Evolutionary conservation across 2,329 filamentous ascomycete genomes (phyloP).

Genomic region (Ciborinia camelliae): DNA sequence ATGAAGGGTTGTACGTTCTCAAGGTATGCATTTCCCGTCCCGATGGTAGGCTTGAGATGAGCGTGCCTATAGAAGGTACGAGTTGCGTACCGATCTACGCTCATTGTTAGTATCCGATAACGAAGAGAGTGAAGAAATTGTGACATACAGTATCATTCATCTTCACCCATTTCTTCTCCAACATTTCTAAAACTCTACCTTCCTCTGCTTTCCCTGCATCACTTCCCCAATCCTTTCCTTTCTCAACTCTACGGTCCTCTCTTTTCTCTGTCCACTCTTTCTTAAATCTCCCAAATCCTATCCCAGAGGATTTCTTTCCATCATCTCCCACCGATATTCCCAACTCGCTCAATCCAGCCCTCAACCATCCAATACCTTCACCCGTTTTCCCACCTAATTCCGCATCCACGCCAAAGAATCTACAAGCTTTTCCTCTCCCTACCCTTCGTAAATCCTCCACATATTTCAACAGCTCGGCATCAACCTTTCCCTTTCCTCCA

Average conservation of each 20-base stretch:
- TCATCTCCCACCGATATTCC: slow-evolving; percentile 55
- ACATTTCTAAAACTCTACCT: slow-evolving; percentile 76
- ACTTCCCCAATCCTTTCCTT: slow-evolving; percentile 68
- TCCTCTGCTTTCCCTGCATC: slow-evolving; percentile 87
- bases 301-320: slow-evolving; percentile 47
- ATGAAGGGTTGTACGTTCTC: slow-evolving; percentile 63
- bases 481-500: slow-evolving; percentile 49
- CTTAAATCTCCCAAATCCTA: slow-evolving; percentile 61
- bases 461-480: slow-evolving; percentile 67
- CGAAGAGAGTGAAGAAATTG: not conserved
- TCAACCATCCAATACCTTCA: slow-evolving; percentile 81
- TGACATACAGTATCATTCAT: slow-evolving; percentile 81
- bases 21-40: slow-evolving; percentile 80
- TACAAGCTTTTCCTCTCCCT: slow-evolving; percentile 77
- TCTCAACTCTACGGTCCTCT: slow-evolving; percentile 77
- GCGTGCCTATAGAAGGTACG: slow-evolving; percentile 66
- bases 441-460: slow-evolving; percentile 71
- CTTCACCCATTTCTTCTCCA: slow-evolving; percentile 86
- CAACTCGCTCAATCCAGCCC: slow-evolving; percentile 71
- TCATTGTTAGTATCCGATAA: slow-evolving; percentile 14
- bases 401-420: slow-evolving; percentile 87
- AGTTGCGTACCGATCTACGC: slow-evolving; percentile 74
- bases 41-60: slow-evolving; percentile 78
- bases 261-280: slow-evolving; percentile 73
- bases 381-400: slow-evolving; percentile 80